Evolutionary conservation across 352 stramenopile genomes (phyloP), one percentile per base, ranked within the genome.

Genomic region (Pythium oligandrum): DNA sequence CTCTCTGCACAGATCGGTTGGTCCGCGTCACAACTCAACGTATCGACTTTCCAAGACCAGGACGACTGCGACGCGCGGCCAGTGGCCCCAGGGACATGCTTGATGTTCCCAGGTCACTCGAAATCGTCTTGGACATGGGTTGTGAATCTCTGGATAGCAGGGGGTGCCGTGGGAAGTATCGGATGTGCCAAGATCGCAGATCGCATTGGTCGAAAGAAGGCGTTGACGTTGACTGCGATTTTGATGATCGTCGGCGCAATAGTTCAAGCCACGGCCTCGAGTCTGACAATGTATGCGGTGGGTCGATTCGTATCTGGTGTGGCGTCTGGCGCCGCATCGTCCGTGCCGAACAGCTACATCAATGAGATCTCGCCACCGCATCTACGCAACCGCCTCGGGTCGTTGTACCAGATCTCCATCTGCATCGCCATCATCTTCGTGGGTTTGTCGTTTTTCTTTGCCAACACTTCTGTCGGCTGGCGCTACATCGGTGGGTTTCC

Each of bases 51-150:
- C 47, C 66, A 75, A 48, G 62, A 77, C 51, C 66, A 63, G n/a
- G 48, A 52, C 7, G 62, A 62, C 38, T 87, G 76, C 40, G 48
- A 71, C 38, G 72, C 66, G 1, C 66, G 61, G 10, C 76, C 73
- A 7, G 65, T 85, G 1, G 54, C 45, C 6, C 26, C 48, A 9
- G 71, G 63, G 37, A 75, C 63, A 11, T 85, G 75, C 55, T 53
- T 85, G 32, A 75, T 85, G 62, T 87, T 88, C 51, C 69, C 77
- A n/a, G 71, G 70, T 2, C 77, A 86, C 53, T 69, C 77, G 1
- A 60, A 69, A 6, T 56, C 57, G 3, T 51, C 87, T 38, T 90
- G 78, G 78, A 82, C 66, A 4, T 72, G 70, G 37, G 71, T 60
- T 38, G 63, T 64, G 40, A 83, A 83, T 53, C 63, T 63, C 17